Conservation (phyloP, 345 rosid species). For the Rhodamnia rubescens region DNA sequence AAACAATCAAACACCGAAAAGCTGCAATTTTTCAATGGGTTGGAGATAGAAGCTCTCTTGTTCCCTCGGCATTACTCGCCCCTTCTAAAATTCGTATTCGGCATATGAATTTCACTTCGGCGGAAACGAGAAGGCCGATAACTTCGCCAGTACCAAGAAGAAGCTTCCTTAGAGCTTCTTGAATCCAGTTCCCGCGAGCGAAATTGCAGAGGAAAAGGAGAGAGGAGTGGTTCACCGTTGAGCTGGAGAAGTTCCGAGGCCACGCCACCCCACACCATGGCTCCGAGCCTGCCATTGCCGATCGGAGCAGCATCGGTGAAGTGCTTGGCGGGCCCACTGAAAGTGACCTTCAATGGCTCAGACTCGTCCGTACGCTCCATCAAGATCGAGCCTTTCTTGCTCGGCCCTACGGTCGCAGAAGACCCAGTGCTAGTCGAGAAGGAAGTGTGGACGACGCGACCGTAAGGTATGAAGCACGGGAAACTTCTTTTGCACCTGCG, state of each 20-base stretch:
- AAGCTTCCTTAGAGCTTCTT: not conserved
- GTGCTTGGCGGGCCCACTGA: slow-evolving; percentile 53
- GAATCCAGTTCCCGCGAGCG: not conserved
- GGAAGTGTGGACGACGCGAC: not conserved
- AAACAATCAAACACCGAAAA: not conserved
- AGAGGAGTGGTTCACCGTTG: slow-evolving; percentile 34
- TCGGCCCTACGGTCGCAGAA: not conserved
- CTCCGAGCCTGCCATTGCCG: slow-evolving; percentile 93
- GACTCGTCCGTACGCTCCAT: not conserved
- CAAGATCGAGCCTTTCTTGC: not conserved
- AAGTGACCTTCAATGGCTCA: slow-evolving; percentile 46
- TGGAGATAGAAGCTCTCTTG: not conserved
- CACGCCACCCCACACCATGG: slow-evolving; percentile 90
- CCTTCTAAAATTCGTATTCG: not conserved
- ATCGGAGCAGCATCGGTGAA: slow-evolving; percentile 89
- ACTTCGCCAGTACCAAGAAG: not conserved
- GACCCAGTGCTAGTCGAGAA: not conserved
- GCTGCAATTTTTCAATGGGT: not conserved
- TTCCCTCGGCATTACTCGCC: not conserved
- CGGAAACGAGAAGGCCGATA: not conserved
- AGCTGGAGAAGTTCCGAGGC: slow-evolving; percentile 62
- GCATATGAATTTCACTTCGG: not conserved
- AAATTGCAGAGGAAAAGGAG: not conserved
- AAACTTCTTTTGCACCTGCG: not conserved
- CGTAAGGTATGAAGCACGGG: not conserved